Evolutionary conservation across 2,329 filamentous ascomycete genomes (phyloP), one percentile per base, ranked within the genome.

Genomic region (Incumbomyces delicatus): DNA sequence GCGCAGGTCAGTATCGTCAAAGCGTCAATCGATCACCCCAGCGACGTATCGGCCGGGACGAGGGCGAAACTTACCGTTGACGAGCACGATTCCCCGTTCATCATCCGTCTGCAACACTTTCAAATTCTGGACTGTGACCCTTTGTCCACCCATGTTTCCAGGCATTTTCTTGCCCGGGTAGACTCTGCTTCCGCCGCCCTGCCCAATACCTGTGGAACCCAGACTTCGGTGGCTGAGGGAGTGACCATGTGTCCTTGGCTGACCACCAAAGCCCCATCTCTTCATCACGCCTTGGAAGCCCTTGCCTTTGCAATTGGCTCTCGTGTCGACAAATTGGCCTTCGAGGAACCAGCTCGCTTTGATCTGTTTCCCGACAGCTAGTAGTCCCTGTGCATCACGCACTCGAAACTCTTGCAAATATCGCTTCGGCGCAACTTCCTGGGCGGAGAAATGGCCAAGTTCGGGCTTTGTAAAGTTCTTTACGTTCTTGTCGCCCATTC

Each of bases 241-340:
- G 70, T 94, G 90, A 76, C 92, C 92, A 77, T 98, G 92, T 58
- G 83, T 89, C 48, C 87, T 86, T 57, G 81, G 84, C 72, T 98
- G 92, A 59, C 92, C 92, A 27, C 73, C 66, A 67, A 92, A 96
- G 30, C 88, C 88, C 70, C 90, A 86, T 57, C 86, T 77, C 80
- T 98, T 98, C 92, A 98, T 98, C 56, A 87, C 92, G 76, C 92
- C 92, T 8, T 85, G 87, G 64, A 95, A 98, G 6, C 92, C 92
- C 78, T 87, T 90, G 44, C 92, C 92, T 62, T 86, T 79, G 57
- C 80, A 83, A 61, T 84, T 79, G 41, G 81, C 83, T 59, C 82
- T 77, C 45, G 87, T 81, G 69, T 98, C 92, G 50, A 98, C 84
- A 66, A 80, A 94, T 69, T 95, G 88, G 14, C 92, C 92, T 61